Conservation (phyloP, 2,329 filamentous ascomycete genomes). For the Zymoseptoria brevis region DNA sequence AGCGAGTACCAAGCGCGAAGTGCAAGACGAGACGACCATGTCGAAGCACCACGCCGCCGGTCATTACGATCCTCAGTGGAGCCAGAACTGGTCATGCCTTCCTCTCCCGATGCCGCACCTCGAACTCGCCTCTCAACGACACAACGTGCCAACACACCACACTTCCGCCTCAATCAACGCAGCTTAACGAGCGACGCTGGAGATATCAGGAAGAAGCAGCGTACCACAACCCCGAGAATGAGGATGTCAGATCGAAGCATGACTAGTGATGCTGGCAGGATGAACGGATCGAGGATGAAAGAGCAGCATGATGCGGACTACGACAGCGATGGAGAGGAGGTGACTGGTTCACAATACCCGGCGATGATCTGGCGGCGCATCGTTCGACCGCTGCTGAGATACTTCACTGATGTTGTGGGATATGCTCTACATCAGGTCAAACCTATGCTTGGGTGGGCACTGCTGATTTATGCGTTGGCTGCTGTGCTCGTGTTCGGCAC, state of each 20-base stretch:
- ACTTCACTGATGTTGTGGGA: slow-evolving; percentile 49
- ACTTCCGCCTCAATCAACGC: slow-evolving; percentile 24
- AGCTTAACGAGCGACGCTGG: slow-evolving; percentile 27
- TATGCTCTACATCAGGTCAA: slow-evolving; percentile 56
- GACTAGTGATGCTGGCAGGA: slow-evolving; percentile 26
- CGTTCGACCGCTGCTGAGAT: slow-evolving; percentile 34
- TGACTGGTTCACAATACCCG: slow-evolving; percentile 5
- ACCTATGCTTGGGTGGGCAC: slow-evolving; percentile 53
- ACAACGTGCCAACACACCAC: slow-evolving; percentile 19
- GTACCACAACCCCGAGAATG: slow-evolving; percentile 14
- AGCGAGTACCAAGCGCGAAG: slow-evolving; percentile 14
- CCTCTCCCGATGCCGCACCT: slow-evolving; percentile 23
- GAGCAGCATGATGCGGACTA: slow-evolving; percentile 21
- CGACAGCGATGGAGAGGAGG: slow-evolving; percentile 15
- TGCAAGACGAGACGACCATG: slow-evolving; percentile 3
- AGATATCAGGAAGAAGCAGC: slow-evolving; percentile 18
- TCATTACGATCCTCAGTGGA: slow-evolving; percentile 24
- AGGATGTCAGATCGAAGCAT: slow-evolving; percentile 23
- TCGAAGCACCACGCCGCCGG: slow-evolving; percentile 13
- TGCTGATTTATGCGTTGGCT: slow-evolving; percentile 55
- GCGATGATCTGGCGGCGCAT: slow-evolving; percentile 28
- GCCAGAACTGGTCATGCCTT: slow-evolving; percentile 39
- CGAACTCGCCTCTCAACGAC: slow-evolving; percentile 4
- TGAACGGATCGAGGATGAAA: slow-evolving; percentile 9
- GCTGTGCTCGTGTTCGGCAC: slow-evolving; percentile 52